phyloP scores from a whole-genome alignment of 2,329 filamentous ascomycete genomes.

The Cladophialophora exuberans region DNA sequence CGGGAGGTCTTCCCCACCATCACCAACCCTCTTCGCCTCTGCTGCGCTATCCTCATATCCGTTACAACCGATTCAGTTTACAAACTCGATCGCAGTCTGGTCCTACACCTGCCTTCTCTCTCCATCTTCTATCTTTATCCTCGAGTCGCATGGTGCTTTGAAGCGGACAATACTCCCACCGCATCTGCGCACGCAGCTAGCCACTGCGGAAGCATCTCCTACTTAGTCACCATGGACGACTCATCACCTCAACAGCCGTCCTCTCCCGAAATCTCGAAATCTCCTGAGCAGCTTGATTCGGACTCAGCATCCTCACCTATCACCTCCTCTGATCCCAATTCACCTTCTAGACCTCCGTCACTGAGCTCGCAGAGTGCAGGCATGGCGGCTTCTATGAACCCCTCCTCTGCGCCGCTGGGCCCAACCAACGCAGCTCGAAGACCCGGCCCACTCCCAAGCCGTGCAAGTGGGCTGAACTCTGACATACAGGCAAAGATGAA shows the following conservation, averaged over 20 bases:
- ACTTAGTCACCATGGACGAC: slow-evolving; percentile 28
- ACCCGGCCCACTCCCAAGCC: slow-evolving; percentile 48
- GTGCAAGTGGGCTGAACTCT: slow-evolving; percentile 58
- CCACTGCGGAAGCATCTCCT: not conserved
- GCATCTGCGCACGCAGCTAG: slow-evolving; percentile 18
- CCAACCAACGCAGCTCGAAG: slow-evolving; percentile 71
- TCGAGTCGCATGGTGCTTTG: slow-evolving; percentile 18
- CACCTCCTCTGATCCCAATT: slow-evolving; percentile 7
- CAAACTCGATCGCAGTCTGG: too few relatives aligned
- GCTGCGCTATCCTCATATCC: too few relatives aligned
- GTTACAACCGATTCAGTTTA: too few relatives aligned
- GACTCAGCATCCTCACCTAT: slow-evolving; percentile 15
- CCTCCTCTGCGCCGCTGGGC: slow-evolving; percentile 83
- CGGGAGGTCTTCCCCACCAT: too few relatives aligned
- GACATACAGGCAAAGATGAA: slow-evolving; percentile 72
- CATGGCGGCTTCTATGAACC: slow-evolving; percentile 59
- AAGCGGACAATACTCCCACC: not conserved
- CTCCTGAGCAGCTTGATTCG: slow-evolving; percentile 14
- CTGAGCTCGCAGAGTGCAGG: slow-evolving; percentile 9
- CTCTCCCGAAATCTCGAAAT: slow-evolving; percentile 19
- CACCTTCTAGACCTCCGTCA: slow-evolving; percentile 21
- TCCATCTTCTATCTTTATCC: not conserved
- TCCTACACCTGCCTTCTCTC: not conserved
- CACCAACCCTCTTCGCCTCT: not conserved
- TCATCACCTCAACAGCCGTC: slow-evolving; percentile 21